Base-by-base conservation (phyloP, 306 rosid genomes). In the Mimosa pudica region DNA sequence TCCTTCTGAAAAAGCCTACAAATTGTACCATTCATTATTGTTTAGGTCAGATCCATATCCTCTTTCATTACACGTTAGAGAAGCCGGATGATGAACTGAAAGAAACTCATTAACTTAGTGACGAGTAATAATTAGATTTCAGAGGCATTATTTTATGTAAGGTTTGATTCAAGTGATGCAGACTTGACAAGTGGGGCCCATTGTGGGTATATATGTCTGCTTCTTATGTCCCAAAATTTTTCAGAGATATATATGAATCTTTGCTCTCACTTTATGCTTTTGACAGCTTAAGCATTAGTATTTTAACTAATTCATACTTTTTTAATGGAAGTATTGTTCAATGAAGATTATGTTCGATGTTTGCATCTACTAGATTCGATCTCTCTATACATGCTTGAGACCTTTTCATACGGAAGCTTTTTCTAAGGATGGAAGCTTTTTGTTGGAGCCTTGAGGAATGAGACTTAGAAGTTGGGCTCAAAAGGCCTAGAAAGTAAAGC, bases 1-100 rank as follows among this genome's bases (percentile, higher is more conserved):
- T n/a, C 35, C 73, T 8, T 42, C 54, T 24, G 48, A 17, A 68
- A 44, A 68, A 68, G 73, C 73, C 73, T 67, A 66, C 46, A 38
- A 9, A 10, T 42, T n/a, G n/a, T 20, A 64, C 14, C 70, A 24
- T 9, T 20, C 64, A 58, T 52, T 52, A 52, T 58, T 20, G 33
- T 64, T 64, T 38, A 66, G 71, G 71, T 66, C 71, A 38, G 24
- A 16, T 48, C 13, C 4, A 47, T 48, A 58, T 58, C 64, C 13
- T 20, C 35, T 52, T 52, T 55, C 4, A n/a, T n/a, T 57, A 57
- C 8, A 0, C 4, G 30, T n/a, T 7, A 54, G 57, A 5, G 20
- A 57, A 18, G 33, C 12, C 33, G 2, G 8, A 18, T 18, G 1
- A 57, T 57, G 63, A 57, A 57, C 0, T 3, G 62, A 10, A n/a